phyloP scores from a whole-genome alignment of 805 yeast genomes.

The Saccharomycopsis sp. region DNA sequence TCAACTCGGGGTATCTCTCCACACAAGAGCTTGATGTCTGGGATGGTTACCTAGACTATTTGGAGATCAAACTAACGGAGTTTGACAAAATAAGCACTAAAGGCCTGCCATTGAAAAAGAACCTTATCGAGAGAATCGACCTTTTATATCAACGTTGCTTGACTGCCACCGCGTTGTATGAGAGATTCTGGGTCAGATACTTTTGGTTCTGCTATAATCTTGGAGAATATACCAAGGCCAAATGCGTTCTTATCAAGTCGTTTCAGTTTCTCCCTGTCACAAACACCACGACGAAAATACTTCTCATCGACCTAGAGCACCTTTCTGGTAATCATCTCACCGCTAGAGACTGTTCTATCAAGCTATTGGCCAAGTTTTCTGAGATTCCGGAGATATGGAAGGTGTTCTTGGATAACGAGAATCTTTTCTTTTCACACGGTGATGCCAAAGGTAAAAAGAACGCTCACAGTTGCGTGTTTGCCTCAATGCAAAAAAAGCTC shows the following conservation, averaged over 20 bases:
- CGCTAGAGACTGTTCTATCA: constrained; percentile 7
- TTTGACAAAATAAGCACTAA: constrained; percentile 19
- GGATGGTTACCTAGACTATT: constrained; percentile 48
- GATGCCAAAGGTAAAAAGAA: not conserved
- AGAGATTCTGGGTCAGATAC: constrained; percentile 44
- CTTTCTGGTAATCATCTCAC: constrained; percentile 8
- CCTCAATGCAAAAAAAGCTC: not conserved
- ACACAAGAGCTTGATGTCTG: constrained; percentile 50
- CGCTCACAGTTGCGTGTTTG: not conserved
- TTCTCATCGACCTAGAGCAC: constrained; percentile 14
- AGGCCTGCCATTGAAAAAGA: constrained; percentile 20
- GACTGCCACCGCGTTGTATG: constrained; percentile 38
- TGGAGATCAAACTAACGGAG: constrained; percentile 32
- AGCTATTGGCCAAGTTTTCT: constrained; percentile 15
- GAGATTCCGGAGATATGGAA: constrained; percentile 13
- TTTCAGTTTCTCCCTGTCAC: constrained; percentile 23
- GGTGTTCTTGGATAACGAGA: constrained; percentile 15
- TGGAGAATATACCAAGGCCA: constrained; percentile 32
- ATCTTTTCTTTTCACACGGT: constrained; percentile 3
- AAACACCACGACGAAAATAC: constrained; percentile 7
- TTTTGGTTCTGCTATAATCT: constrained; percentile 35
- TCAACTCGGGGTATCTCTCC: constrained; percentile 30
- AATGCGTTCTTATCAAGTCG: constrained; percentile 34
- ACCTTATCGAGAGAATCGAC: constrained; percentile 23
- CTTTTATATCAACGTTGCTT: constrained; percentile 44